These are phyloP conservation scores for Hypoxylon sp. DNA, from an alignment of 2,329 filamentous ascomycete genomes.

Conservation along the genomic window DNA sequence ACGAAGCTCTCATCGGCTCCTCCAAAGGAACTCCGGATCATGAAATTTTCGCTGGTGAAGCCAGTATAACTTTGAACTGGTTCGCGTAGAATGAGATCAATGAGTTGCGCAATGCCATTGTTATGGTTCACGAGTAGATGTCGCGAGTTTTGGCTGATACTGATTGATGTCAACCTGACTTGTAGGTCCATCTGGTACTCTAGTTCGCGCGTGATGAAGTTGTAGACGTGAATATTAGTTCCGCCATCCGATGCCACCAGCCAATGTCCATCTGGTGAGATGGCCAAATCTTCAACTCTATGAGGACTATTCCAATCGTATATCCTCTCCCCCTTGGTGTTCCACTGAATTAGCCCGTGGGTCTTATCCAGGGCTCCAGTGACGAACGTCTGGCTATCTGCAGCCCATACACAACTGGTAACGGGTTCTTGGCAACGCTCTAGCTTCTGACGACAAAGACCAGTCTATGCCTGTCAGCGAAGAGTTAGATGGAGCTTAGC, in stretches of 20 bases:
- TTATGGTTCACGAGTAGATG: conserved; percentile 86
- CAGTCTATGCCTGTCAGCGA: conserved; percentile 65
- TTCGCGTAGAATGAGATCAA: conserved; percentile 81
- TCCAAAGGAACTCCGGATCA: conserved; percentile 88
- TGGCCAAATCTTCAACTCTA: conserved; percentile 86
- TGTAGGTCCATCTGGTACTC: conserved; percentile 81
- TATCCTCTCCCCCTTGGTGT: conserved; percentile 71
- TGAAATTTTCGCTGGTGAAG: conserved; percentile 79
- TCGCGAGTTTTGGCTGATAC: conserved; percentile 84
- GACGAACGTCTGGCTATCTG: conserved; percentile 82
- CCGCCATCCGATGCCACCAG: conserved; percentile 83
- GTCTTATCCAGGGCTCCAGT: conserved; percentile 81
- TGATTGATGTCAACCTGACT: conserved; percentile 81
- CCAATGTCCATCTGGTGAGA: conserved; percentile 83
- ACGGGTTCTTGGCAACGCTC: conserved; percentile 85
- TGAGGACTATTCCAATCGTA: conserved; percentile 79
- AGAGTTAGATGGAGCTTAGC: background rate
- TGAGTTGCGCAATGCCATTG: conserved; percentile 81
- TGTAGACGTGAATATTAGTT: conserved; percentile 83
- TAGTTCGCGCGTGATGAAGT: conserved; percentile 80
- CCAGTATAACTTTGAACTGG: conserved; percentile 82
- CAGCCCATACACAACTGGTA: conserved; percentile 90
- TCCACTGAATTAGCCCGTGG: conserved; percentile 79
- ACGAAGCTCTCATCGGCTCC: conserved; percentile 94
- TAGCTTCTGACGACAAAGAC: conserved; percentile 73